A percentile compares a stretch with the other conserved stretches of the same genome.
Conservation (phyloP, 371 early-diverging fungal genomes). For the Chytridium lagenaria region DNA sequence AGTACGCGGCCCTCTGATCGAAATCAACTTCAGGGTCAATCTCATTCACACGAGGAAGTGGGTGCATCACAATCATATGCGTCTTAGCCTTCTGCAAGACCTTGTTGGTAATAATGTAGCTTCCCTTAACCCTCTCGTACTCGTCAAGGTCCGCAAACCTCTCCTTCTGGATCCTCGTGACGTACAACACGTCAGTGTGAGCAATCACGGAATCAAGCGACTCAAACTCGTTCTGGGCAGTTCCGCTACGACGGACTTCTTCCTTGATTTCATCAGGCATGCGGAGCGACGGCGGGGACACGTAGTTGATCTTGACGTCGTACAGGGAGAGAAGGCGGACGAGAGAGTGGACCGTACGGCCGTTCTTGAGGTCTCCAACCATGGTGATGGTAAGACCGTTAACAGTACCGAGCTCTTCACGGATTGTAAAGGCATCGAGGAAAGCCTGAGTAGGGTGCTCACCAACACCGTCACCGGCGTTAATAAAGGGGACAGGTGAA, state of each 20-base stretch:
- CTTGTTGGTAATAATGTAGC: constrained; percentile 87
- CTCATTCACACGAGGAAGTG: constrained; percentile 93
- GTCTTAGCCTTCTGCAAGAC: constrained; percentile 85
- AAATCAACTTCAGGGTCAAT: constrained; percentile 96
- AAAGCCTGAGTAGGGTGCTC: constrained; percentile 98
- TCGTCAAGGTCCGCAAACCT: constrained; percentile 80
- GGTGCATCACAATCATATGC: constrained; percentile 98
- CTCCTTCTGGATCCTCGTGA: constrained; percentile 97
- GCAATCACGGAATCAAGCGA: constrained; percentile 82
- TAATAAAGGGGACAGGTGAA: constrained; percentile 88
- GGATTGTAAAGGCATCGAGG: constrained; percentile 93
- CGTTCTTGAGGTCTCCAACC: constrained; percentile 96
- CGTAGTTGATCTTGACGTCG: constrained; percentile 93
- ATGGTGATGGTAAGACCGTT: constrained; percentile 94
- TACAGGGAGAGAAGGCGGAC: constrained; percentile 85
- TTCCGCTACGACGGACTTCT: constrained; percentile 70
- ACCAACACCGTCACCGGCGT: constrained; percentile 96
- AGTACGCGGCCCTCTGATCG: constrained; percentile 96
- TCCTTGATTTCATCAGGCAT: constrained; percentile 90
- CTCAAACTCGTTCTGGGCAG: constrained; percentile 71
- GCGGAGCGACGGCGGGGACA: constrained; percentile 78
- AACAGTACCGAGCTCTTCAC: constrained; percentile 87
- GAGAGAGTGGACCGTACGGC: constrained; percentile 96
- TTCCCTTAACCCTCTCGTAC: constrained; percentile 78
- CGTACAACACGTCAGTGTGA: constrained; percentile 93